Evolutionary conservation across 164 flowering plant species (phyloP).

Genomic region (Paratinospora sagittata): DNA sequence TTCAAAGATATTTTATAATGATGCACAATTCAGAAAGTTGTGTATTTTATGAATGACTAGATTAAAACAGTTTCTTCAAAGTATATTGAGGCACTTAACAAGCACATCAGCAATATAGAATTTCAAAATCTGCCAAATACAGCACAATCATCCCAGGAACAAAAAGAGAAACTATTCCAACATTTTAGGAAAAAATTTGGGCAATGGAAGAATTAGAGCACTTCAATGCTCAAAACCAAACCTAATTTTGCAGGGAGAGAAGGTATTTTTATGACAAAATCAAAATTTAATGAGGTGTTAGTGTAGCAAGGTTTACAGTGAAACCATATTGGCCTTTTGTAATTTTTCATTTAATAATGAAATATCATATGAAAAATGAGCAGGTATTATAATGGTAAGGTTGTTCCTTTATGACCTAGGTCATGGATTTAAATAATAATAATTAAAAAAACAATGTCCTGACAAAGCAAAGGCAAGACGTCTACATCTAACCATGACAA

Average conservation of each 20-base stretch:
- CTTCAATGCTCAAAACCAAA: too few relatives aligned
- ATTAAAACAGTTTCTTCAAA: too few relatives aligned
- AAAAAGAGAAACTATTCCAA: not conserved
- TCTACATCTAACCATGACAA: not conserved
- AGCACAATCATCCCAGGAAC: not conserved
- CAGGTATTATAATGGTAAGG: not conserved
- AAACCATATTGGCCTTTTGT: not conserved
- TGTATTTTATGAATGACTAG: too few relatives aligned
- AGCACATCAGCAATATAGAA: too few relatives aligned
- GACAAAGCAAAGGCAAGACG: not conserved
- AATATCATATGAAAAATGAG: not conserved
- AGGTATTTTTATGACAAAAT: too few relatives aligned
- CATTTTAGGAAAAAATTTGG: too few relatives aligned
- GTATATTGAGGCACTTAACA: too few relatives aligned
- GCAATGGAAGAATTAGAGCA: too few relatives aligned
- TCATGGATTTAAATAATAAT: not conserved
- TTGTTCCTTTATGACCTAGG: not conserved
- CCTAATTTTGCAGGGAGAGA: too few relatives aligned
- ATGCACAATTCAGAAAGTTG: not conserved
- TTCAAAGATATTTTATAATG: not conserved
- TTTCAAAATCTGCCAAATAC: too few relatives aligned
- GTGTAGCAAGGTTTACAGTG: not conserved
- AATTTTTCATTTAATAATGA: not conserved
- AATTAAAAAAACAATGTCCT: not conserved
- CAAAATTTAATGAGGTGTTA: too few relatives aligned